Evolutionary conservation across 306 rosid species (phyloP).

Genomic region (Inga laurina): DNA sequence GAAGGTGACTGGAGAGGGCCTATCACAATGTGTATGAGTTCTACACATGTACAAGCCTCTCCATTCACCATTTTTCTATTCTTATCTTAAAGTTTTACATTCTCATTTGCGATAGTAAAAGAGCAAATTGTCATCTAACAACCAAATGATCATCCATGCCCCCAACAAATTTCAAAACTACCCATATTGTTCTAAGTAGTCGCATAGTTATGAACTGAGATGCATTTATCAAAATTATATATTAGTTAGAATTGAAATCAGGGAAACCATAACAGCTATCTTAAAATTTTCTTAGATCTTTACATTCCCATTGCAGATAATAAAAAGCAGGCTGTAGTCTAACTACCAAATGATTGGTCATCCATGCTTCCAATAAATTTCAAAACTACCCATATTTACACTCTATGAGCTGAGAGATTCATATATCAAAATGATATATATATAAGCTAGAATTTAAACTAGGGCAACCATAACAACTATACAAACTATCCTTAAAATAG

Average conservation of each 20-base stretch:
- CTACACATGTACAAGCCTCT: neutral
- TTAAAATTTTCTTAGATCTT: neutral
- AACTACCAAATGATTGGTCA: neutral
- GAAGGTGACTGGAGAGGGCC: neutral
- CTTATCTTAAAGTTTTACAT: neutral
- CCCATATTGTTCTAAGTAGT: neutral
- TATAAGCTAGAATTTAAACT: neutral
- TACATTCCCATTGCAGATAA: neutral
- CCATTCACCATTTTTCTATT: neutral
- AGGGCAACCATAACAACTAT: neutral
- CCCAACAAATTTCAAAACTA: slow-evolving; percentile 18
- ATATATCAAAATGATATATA: neutral
- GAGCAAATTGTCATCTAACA: neutral
- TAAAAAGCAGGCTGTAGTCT: neutral
- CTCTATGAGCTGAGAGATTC: slow-evolving; percentile 2
- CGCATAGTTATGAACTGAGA: neutral
- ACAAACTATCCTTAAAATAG: neutral
- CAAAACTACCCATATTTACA: slow-evolving; percentile 14
- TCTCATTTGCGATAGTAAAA: neutral
- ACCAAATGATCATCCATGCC: neutral
- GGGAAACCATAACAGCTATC: neutral
- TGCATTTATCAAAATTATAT: too few relatives aligned
- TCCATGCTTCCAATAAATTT: slow-evolving; percentile 6
- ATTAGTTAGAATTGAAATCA: neutral
- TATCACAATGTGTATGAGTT: neutral